Percentiles rank a stretch among this genome's conserved stretches.
Evolutionary conservation across 2,329 filamentous ascomycete genomes (phyloP).

Genomic region (Ceratocystis diversiconidia): DNA sequence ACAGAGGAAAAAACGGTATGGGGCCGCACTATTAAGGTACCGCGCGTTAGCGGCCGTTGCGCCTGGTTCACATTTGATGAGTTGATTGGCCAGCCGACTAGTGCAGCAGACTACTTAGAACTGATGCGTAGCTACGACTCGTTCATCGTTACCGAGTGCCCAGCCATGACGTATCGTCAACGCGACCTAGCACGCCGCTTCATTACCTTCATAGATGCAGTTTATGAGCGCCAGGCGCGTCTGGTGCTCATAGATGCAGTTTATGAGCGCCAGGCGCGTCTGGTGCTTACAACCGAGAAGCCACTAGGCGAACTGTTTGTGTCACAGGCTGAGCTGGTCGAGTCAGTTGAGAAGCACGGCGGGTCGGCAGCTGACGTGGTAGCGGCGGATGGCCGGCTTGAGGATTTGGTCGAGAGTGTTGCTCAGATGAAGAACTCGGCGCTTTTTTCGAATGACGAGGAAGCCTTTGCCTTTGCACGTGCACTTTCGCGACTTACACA

Average conservation of each 20-base stretch:
- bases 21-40: constrained; percentile 81
- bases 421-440: constrained; percentile 69
- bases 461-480: constrained; percentile 87
- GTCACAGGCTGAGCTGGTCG: constrained; percentile 52
- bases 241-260: constrained; percentile 90
- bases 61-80: constrained; percentile 90
- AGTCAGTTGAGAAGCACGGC: constrained; percentile 40
- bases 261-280: constrained; percentile 84
- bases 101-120: constrained; percentile 90
- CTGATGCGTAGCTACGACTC: constrained; percentile 79
- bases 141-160: constrained; percentile 82
- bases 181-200: constrained; percentile 83
- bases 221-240: constrained; percentile 88
- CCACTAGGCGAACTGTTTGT: constrained; percentile 78
- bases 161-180: constrained; percentile 75
- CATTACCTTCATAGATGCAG: constrained; percentile 94
- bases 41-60: constrained; percentile 71
- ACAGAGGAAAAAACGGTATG: constrained; percentile 71
- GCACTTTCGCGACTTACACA: constrained; percentile 72
- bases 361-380: constrained; percentile 23
- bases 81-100: constrained; percentile 74
- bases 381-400: constrained; percentile 48
- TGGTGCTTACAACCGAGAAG: constrained; percentile 81
- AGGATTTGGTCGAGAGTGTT: constrained; percentile 76
- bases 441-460: constrained; percentile 88